Conservation (phyloP, 495 filamentous ascomycete genomes). For the Penicillium arizonense region DNA sequence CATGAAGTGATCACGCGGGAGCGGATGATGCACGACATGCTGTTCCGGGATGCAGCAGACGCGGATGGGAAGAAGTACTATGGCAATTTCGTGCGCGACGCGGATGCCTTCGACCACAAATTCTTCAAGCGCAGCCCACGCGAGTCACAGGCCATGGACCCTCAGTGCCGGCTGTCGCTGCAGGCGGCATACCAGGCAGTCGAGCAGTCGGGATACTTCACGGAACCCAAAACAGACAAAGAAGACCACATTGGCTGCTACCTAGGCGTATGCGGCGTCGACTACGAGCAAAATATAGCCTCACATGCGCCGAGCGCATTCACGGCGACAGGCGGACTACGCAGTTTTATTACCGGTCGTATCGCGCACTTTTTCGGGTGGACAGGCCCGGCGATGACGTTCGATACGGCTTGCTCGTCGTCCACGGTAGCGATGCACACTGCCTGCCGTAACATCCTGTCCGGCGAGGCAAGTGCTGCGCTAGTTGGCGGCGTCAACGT, state of each 20-base stretch:
- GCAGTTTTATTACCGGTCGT: slow-evolving; percentile 36
- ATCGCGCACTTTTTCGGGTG: slow-evolving; percentile 47
- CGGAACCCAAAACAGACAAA: not conserved
- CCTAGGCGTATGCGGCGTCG: slow-evolving; percentile 27
- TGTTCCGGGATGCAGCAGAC: slow-evolving; percentile 31
- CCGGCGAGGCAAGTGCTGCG: slow-evolving; percentile 38
- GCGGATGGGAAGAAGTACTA: slow-evolving; percentile 29
- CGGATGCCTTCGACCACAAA: slow-evolving; percentile 49
- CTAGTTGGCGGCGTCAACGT: slow-evolving; percentile 44
- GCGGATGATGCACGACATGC: slow-evolving; percentile 34
- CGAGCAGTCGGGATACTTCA: slow-evolving; percentile 44
- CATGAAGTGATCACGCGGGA: slow-evolving; percentile 36
- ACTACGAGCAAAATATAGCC: slow-evolving; percentile 43
- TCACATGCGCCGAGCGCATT: slow-evolving; percentile 35
- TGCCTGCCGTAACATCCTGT: slow-evolving; percentile 36
- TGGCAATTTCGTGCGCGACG: slow-evolving; percentile 46
- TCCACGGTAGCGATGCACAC: slow-evolving; percentile 40
- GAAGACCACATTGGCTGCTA: slow-evolving; percentile 32
- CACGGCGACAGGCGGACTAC: slow-evolving; percentile 33
- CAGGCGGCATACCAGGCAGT: slow-evolving; percentile 50
- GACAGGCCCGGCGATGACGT: slow-evolving; percentile 43
- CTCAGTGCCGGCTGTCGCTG: slow-evolving; percentile 50
- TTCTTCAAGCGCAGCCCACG: slow-evolving; percentile 51
- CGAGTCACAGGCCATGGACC: slow-evolving; percentile 51
- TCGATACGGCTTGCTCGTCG: slow-evolving; percentile 51